Percentiles rank a stretch among this genome's conserved stretches.
Evolutionary conservation across 345 rosid species (phyloP).

Genomic region (Salix viminalis): DNA sequence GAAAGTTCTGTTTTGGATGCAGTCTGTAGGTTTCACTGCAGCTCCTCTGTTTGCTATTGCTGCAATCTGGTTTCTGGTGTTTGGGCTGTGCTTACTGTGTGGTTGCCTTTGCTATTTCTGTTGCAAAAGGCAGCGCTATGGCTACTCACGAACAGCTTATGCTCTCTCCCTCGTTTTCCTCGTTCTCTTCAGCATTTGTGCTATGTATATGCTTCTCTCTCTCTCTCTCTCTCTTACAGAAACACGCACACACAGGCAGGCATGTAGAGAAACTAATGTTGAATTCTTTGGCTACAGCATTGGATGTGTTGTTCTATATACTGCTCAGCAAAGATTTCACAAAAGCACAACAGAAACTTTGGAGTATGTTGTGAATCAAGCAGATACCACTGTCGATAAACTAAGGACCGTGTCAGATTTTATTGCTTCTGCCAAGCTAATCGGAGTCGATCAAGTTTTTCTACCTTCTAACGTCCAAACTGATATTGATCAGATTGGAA

Average conservation of each 20-base stretch:
- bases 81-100: constrained; percentile 58
- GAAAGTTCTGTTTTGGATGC: constrained; percentile 29
- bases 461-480: constrained; percentile 77
- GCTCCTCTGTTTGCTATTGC: constrained; percentile 63
- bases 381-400: constrained; percentile 53
- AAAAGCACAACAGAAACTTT: constrained; percentile 61
- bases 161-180: constrained; percentile 65
- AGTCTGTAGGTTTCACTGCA: constrained; percentile 90
- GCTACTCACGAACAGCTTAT: constrained; percentile 60
- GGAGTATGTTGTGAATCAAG: constrained; percentile 68
- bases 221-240: not conserved
- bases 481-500: constrained; percentile 75
- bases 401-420: constrained; percentile 59
- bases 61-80: constrained; percentile 68
- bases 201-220: constrained; percentile 43
- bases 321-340: constrained; percentile 71
- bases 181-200: constrained; percentile 53
- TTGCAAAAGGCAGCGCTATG: constrained; percentile 41
- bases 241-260: too few relatives aligned
- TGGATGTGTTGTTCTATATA: constrained; percentile 73
- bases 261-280: not conserved
- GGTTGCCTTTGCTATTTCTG: constrained; percentile 49
- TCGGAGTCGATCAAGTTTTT: constrained; percentile 59
- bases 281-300: constrained; percentile 41
- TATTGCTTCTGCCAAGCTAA: constrained; percentile 67